Percentiles rank a stretch among this genome's conserved stretches.
phyloP scores from a whole-genome alignment of 1,284 basidiomycete species.

The Bjerkandera adusta region DNA sequence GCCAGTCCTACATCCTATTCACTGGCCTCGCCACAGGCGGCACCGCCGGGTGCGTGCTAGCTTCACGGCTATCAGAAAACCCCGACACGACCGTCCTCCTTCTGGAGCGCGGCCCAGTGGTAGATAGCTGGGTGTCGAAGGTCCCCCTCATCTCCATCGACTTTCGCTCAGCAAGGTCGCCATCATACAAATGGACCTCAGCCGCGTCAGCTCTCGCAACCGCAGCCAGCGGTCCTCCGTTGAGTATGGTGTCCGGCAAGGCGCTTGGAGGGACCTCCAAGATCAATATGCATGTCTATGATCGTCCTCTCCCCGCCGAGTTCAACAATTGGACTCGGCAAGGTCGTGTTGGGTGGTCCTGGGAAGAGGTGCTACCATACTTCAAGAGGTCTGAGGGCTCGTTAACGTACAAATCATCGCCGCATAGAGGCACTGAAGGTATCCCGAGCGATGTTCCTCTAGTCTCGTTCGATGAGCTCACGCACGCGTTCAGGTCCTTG shows the following conservation, averaged over 20 bases:
- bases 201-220: slow-evolving; percentile 9
- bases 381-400: slow-evolving; percentile 31
- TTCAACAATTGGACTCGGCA: slow-evolving; percentile 32
- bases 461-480: background rate
- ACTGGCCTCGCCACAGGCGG: slow-evolving; percentile 20
- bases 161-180: slow-evolving; percentile 13
- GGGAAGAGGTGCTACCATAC: slow-evolving; percentile 30
- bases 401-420: background rate
- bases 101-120: slow-evolving; percentile 29
- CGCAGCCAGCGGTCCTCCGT: slow-evolving; percentile 16
- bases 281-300: slow-evolving; percentile 39
- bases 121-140: slow-evolving; percentile 28
- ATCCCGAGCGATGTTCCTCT: slow-evolving; percentile 5
- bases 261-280: slow-evolving; percentile 37
- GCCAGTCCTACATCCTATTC: background rate
- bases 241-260: slow-evolving; percentile 33
- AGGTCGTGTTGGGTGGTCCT: slow-evolving; percentile 33
- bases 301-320: slow-evolving; percentile 30
- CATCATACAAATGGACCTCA: slow-evolving; percentile 11
- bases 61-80: slow-evolving; percentile 25
- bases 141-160: slow-evolving; percentile 31
- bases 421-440: background rate
- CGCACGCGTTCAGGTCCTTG: background rate
- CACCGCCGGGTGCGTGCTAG: slow-evolving; percentile 32
- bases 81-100: slow-evolving; percentile 25